These are phyloP conservation scores for Cyberlindnera sargentensis DNA, from an alignment of 805 yeast species.

Conservation along the genomic window DNA sequence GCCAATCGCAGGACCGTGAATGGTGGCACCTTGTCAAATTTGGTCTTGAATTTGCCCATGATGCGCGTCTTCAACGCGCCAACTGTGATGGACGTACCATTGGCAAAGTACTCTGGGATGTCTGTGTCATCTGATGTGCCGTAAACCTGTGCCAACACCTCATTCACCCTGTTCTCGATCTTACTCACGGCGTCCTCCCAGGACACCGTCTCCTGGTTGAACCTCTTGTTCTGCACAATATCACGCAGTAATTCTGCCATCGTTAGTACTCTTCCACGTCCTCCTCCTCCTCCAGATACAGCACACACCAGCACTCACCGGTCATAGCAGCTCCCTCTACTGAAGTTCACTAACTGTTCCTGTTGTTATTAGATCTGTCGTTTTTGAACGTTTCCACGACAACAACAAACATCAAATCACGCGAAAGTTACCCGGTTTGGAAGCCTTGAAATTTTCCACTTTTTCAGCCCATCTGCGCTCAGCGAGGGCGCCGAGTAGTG, in stretches of 20 bases:
- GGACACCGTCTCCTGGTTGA: not conserved
- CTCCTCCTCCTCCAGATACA: no score
- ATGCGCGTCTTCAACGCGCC: not conserved
- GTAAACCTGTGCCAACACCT: conserved; percentile 6
- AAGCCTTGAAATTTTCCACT: not conserved
- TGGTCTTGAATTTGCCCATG: conserved; percentile 5
- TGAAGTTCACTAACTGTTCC: no score
- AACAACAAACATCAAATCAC: no score
- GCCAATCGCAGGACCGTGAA: conserved; percentile 42
- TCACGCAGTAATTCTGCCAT: not conserved
- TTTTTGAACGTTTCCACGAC: no score
- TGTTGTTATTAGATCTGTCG: no score
- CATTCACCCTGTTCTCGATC: conserved; percentile 2
- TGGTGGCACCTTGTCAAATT: conserved; percentile 28
- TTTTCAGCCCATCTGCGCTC: not conserved
- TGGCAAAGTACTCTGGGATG: conserved; percentile 9
- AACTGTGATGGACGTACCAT: not conserved
- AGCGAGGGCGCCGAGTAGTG: not conserved
- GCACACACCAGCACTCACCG: no score
- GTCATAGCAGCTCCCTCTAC: no score
- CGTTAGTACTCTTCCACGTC: no score
- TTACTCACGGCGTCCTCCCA: not conserved
- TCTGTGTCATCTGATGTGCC: not conserved
- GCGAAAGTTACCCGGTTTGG: no score
- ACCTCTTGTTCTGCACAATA: not conserved